Evolutionary conservation across 2,329 filamentous ascomycete genomes (phyloP).

Genomic region (Diaporthe sp.): DNA sequence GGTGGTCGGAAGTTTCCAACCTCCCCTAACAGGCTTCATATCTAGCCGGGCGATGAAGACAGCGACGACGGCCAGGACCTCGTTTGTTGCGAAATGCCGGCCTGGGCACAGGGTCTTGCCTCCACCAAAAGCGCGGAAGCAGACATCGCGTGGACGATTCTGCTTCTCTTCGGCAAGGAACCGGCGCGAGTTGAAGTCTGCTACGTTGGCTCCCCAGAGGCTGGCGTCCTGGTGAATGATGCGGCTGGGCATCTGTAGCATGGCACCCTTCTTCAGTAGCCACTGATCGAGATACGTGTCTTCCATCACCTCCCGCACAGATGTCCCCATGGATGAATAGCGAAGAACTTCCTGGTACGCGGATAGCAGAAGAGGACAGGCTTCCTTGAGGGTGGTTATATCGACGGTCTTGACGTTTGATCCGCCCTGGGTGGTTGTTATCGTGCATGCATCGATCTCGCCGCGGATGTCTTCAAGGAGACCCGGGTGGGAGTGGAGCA

Average conservation of each 20-base stretch:
- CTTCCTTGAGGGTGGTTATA: slow-evolving; percentile 51
- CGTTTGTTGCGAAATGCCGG: slow-evolving; percentile 49
- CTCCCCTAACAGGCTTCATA: slow-evolving; percentile 44
- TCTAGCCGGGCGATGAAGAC: slow-evolving; percentile 48
- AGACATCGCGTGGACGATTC: slow-evolving; percentile 44
- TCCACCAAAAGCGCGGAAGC: slow-evolving; percentile 48
- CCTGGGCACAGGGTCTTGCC: slow-evolving; percentile 49
- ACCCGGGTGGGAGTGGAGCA: slow-evolving; percentile 47
- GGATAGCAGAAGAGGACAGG: slow-evolving; percentile 56
- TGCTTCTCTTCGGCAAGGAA: slow-evolving; percentile 47
- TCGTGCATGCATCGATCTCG: slow-evolving; percentile 31
- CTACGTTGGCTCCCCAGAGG: slow-evolving; percentile 43
- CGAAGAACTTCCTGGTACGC: slow-evolving; percentile 59
- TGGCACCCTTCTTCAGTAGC: slow-evolving; percentile 48
- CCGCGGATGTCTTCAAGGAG: background rate
- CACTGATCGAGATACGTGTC: slow-evolving; percentile 48
- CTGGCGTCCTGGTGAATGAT: slow-evolving; percentile 46
- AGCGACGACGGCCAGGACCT: slow-evolving; percentile 47
- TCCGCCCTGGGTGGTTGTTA: background rate
- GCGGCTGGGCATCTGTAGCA: slow-evolving; percentile 49
- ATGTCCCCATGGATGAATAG: slow-evolving; percentile 54
- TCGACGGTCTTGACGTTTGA: slow-evolving; percentile 43
- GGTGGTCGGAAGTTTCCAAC: slow-evolving; percentile 47
- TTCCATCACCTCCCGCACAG: slow-evolving; percentile 49
- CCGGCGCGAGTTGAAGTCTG: slow-evolving; percentile 43